Evolutionary conservation across 2,329 filamentous ascomycete species (phyloP), one percentile per base, ranked within the genome.

Genomic region (Dactylonectria estremocensis): DNA sequence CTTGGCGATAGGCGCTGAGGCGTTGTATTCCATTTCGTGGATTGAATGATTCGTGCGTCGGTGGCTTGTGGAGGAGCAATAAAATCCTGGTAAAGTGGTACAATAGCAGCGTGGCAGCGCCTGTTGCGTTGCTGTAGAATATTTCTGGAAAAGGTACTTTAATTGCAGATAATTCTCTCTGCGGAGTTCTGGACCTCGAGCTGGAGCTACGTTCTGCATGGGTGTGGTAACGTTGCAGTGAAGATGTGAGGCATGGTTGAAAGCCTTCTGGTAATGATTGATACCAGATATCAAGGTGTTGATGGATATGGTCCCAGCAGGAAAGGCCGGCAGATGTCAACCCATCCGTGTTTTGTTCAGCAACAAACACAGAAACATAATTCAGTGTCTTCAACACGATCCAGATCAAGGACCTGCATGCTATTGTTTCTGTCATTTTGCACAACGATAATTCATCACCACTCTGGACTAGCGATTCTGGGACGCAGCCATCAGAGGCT

Each of bases 41-140:
- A 33, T 18, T 46, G 22, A 54, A 54, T 11, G 59, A 52, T 28
- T 22, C 24, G 37, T 53, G 49, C 2, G 48, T 61, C 6, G 48
- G 49, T 22, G 59, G 59, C 11, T 46, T 54, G 59, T 61, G 49
- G 8, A 61, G 49, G 3, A 54, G 49, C 13, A 54, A 18, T 14
- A 61, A 37, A 18, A 54, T 61, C 28, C 37, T 43, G 18, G 24
- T 35, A 18, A 61, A 61, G 28, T 61, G 59, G 24, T 61, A 61
- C 7, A 54, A 20, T 3, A 54, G 22, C 43, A 54, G 35, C 3
- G 59, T 43, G 9, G 49, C 49, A 1, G 59, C 59, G 5, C 59
- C 48, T 49, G 53, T 61, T 11, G 59, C 18, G 49, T 61, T 54
- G 24, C 49, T 45, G 20, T 61, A 54, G 31, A 61, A 61, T 22